Conservation (phyloP, 73 alveolate genomes). For the Stentor roeselii region DNA sequence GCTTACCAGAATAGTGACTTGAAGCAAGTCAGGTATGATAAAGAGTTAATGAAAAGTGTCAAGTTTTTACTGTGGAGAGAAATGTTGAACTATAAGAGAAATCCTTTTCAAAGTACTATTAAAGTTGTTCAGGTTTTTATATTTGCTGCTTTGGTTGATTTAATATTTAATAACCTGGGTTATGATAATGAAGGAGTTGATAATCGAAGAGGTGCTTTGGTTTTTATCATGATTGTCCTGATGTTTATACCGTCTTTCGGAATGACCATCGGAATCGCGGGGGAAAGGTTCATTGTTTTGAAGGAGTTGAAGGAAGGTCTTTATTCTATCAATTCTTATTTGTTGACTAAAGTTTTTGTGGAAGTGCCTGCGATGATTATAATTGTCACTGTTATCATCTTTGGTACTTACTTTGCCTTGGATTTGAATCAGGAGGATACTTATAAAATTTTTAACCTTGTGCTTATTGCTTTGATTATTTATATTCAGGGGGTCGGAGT, state of each 20-base stretch:
- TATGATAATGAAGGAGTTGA: background rate
- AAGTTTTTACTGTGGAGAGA: background rate
- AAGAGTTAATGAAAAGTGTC: too few relatives aligned
- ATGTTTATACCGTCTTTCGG: too few relatives aligned
- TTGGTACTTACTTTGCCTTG: background rate
- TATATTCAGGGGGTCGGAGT: background rate
- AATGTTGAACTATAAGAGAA: background rate
- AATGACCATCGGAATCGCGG: too few relatives aligned
- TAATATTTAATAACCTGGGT: background rate
- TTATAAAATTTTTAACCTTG: background rate
- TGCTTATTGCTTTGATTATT: background rate
- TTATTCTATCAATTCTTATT: background rate
- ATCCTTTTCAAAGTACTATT: background rate
- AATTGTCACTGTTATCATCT: background rate
- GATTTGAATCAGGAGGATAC: background rate
- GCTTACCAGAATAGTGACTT: too few relatives aligned
- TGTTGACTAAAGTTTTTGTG: background rate
- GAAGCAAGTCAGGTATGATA: too few relatives aligned
- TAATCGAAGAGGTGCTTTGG: background rate
- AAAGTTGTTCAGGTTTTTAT: background rate
- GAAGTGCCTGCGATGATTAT: background rate
- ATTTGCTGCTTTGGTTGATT: background rate
- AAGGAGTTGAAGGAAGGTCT: conserved; percentile 5
- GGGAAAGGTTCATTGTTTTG: conserved; percentile 6
- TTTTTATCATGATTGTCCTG: too few relatives aligned